Evolutionary conservation across 2,329 filamentous ascomycete genomes (phyloP).

Genomic region (Fusarium proliferatum): DNA sequence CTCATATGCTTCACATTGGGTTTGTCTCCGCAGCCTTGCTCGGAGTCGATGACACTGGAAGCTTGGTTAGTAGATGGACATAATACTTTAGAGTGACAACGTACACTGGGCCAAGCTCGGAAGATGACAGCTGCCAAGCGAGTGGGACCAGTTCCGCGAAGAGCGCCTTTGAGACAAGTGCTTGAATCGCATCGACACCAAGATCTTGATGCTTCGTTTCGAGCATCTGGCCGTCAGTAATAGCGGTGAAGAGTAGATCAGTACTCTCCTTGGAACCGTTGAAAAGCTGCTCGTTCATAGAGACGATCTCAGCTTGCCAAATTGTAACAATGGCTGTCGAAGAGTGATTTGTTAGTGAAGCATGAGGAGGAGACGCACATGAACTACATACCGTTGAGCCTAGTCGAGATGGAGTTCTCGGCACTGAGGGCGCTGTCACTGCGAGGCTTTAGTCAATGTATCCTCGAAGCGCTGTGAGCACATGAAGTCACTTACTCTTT

Average conservation of each 20-base stretch:
- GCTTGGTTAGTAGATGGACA: neutral
- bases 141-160: neutral
- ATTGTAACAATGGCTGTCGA: neutral
- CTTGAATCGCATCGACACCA: neutral
- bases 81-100: neutral
- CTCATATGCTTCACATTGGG: neutral
- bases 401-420: neutral
- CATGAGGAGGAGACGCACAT: too few species aligned
- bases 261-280: neutral
- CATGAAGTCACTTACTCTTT: neutral
- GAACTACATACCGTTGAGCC: neutral
- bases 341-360: rapidly evolving
- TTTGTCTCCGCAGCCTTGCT: neutral
- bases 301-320: neutral
- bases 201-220: neutral
- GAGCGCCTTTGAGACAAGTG: neutral
- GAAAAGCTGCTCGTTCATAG: neutral
- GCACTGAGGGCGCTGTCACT: neutral
- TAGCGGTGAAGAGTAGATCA: neutral
- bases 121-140: neutral
- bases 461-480: rapidly evolving
- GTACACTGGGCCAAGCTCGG: neutral
- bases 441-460: neutral
- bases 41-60: neutral
- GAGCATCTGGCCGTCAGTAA: neutral